Percentiles rank a stretch among this genome's conserved stretches.
These are phyloP conservation scores for Microascus cirrosus DNA, from an alignment of 2,329 filamentous ascomycete species.

Conservation along the genomic window DNA sequence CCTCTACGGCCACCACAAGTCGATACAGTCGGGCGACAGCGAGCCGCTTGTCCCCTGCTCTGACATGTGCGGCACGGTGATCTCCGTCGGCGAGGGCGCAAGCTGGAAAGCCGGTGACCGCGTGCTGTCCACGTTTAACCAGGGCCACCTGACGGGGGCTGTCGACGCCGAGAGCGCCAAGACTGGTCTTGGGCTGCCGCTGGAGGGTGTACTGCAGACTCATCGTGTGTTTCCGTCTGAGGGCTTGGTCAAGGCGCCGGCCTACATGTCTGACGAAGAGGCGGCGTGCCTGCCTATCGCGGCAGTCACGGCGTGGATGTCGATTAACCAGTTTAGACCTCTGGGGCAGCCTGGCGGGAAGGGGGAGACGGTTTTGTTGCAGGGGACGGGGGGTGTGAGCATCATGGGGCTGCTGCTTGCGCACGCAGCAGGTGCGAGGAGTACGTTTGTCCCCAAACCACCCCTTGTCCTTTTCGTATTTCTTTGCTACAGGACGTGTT, in stretches of 20 bases:
- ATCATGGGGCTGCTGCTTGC: slow-evolving; percentile 42
- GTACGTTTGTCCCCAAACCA: background rate
- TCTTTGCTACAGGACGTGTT: slow-evolving; percentile 27
- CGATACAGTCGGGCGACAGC: slow-evolving; percentile 22
- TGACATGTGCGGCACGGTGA: slow-evolving; percentile 57
- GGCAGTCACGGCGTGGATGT: slow-evolving; percentile 54
- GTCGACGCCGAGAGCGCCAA: slow-evolving; percentile 42
- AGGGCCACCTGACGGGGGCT: slow-evolving; percentile 46
- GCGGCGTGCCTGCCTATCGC: slow-evolving; percentile 51
- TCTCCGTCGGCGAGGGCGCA: slow-evolving; percentile 23
- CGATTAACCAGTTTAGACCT: slow-evolving; percentile 48
- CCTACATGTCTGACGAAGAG: slow-evolving; percentile 46
- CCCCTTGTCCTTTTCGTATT: too few relatives aligned
- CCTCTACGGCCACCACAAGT: slow-evolving; percentile 54
- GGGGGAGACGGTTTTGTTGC: slow-evolving; percentile 34
- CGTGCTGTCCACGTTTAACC: slow-evolving; percentile 56
- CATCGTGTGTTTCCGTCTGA: slow-evolving; percentile 47
- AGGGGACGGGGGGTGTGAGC: slow-evolving; percentile 43
- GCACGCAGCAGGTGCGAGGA: slow-evolving; percentile 35
- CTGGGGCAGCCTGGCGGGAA: slow-evolving; percentile 30
- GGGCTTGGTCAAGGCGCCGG: slow-evolving; percentile 44
- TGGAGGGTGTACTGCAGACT: slow-evolving; percentile 44
- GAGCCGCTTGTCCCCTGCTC: slow-evolving; percentile 50
- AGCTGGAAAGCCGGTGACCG: slow-evolving; percentile 46
- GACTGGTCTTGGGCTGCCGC: slow-evolving; percentile 48